A percentile compares a stretch with the other conserved stretches of the same genome.
Evolutionary conservation across 2,329 filamentous ascomycete genomes (phyloP).

Genomic region (Stemphylium beticola): DNA sequence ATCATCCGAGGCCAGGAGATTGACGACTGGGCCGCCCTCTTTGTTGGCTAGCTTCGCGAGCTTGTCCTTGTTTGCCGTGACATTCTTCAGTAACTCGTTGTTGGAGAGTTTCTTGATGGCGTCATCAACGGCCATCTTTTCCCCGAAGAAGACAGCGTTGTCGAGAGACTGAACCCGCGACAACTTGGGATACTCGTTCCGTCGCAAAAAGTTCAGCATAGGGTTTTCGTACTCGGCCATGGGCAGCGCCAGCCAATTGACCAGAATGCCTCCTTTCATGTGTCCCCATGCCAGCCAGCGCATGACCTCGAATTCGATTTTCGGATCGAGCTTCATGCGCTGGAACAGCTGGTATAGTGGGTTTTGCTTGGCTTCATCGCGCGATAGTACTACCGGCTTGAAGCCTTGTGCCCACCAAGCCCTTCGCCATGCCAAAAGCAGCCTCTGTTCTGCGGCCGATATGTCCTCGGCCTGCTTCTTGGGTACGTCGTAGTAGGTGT

Average conservation of each 20-base stretch:
- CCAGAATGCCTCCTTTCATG: constrained; percentile 83
- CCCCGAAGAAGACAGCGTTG: constrained; percentile 75
- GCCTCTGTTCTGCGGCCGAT: constrained; percentile 74
- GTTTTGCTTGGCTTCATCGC: constrained; percentile 82
- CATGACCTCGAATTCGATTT: constrained; percentile 66
- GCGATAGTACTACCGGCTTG: constrained; percentile 78
- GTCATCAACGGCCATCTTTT: constrained; percentile 58
- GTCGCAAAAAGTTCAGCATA: constrained; percentile 73
- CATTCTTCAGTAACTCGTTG: constrained; percentile 60
- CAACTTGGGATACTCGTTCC: constrained; percentile 74
- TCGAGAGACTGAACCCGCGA: constrained; percentile 76
- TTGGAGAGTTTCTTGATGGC: constrained; percentile 51
- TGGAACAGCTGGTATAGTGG: constrained; percentile 77
- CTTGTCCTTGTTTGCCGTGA: constrained; percentile 65
- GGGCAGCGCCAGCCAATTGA: constrained; percentile 80
- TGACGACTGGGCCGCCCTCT: constrained; percentile 66
- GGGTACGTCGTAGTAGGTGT: constrained; percentile 86
- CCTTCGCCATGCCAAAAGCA: constrained; percentile 85
- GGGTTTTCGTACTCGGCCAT: constrained; percentile 79
- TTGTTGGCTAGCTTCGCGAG: constrained; percentile 61
- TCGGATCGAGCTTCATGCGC: constrained; percentile 44
- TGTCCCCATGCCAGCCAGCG: constrained; percentile 92
- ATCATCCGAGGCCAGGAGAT: constrained; percentile 58
- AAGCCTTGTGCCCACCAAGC: constrained; percentile 98
- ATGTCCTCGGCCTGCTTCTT: constrained; percentile 67